Base-by-base conservation (phyloP, 192 early-diverging fungal genomes). In the Dissophora globulifera region DNA sequence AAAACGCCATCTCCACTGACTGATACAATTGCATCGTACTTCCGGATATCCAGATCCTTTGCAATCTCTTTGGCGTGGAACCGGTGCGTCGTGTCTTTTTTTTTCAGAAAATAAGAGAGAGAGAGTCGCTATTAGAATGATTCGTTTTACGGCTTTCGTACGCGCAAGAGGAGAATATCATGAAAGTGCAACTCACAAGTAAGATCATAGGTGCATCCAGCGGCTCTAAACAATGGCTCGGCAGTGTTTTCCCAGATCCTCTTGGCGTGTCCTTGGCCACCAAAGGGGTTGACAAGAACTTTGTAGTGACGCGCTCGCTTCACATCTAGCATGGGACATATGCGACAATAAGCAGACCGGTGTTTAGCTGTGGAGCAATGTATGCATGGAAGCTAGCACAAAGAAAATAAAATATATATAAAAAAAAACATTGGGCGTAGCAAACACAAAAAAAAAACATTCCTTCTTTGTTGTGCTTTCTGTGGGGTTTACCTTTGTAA, bases 1-100 rank as follows among this genome's bases (percentile, higher is more conserved):
- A 93, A 82, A 8, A 93, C 85, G 11, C 93, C 93, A 71, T 95
- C 93, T 22, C 93, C 93, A 79, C 88, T 88, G 35, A 94, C 79
- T 29, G 87, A 83, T 1, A 90, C 79, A 23, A 92, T 76, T 7
- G 88, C 85, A 35, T 85, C 84, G 58, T 85, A 95, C 11, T 61
- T 43, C 0, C 78, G 43, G 31, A 87, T 80, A 50, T 90, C 82
- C 7, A 93, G 43, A 3, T 78, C 69, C 46, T 69, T 82, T 12
- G 87, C 86, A 50, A 92, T 88, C 42, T 91, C 84, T 26, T 82
- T 80, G 12, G 86, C 91, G 58, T 93, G 89, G 11, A 82, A 75
- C 7, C 70, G 65, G 49, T 82, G 78, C 20, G 82, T 81, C 1
- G 93, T 93, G 57, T 82, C 93, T 92, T 26, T 35, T 7, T 1